Evolutionary conservation across 1,139 yeast genomes (phyloP).

Genomic region (Suhomyces kunorum): DNA sequence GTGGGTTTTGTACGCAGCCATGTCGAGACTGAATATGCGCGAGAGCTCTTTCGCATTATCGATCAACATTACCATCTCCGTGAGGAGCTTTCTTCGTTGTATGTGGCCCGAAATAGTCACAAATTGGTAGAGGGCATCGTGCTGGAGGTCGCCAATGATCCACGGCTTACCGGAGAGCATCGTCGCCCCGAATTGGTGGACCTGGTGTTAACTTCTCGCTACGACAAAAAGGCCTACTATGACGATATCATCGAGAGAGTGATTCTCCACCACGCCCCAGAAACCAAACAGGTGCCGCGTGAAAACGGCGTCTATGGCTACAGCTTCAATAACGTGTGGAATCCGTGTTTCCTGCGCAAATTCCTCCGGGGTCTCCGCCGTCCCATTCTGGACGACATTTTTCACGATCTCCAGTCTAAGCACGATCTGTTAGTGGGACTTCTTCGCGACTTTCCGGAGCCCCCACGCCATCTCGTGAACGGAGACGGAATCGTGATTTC

Average conservation of each 20-base stretch:
- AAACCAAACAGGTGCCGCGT: conserved; percentile 8
- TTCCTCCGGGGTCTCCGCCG: conserved; percentile 13
- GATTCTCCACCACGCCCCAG: conserved; percentile 15
- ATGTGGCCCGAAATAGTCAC: conserved; percentile 9
- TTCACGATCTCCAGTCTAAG: conserved; percentile 18
- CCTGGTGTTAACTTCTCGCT: conserved; percentile 11
- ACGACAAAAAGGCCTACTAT: conserved; percentile 13
- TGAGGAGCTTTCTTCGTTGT: conserved; percentile 9
- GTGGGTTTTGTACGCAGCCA: conserved; percentile 8
- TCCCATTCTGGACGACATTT: conserved; percentile 20
- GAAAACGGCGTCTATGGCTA: conserved; percentile 14
- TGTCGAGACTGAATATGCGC: conserved; percentile 14
- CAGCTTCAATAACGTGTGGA: conserved; percentile 12
- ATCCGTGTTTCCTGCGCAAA: conserved; percentile 14
- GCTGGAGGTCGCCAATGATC: conserved; percentile 3
- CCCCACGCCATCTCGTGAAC: conserved; percentile 14
- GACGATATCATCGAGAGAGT: conserved; percentile 15
- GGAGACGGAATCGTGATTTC: conserved; percentile 22
- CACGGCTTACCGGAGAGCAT: conserved; percentile 3
- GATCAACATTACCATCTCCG: conserved; percentile 8
- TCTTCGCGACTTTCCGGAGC: conserved; percentile 18
- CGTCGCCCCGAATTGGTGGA: conserved; percentile 11
- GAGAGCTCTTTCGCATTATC: conserved; percentile 11
- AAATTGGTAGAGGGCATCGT: conserved; percentile 10
- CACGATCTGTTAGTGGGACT: conserved; percentile 15